Percentiles rank a stretch among this genome's conserved stretches.
Evolutionary conservation across 139 green algal genomes (phyloP).

Genomic region (Pedinophyceae sp.): DNA sequence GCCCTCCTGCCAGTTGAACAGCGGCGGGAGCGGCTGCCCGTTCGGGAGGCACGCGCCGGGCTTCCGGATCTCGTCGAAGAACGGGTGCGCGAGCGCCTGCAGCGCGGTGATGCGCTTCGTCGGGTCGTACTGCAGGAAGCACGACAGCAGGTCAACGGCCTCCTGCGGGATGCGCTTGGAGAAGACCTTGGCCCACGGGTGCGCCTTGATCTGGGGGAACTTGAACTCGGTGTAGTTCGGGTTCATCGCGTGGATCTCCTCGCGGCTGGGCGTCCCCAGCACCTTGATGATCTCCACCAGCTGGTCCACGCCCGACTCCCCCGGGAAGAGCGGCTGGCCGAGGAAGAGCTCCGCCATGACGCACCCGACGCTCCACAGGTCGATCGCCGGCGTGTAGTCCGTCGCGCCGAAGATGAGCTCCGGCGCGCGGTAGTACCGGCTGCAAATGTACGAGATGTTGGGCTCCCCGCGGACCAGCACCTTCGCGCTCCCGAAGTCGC

Average conservation of each 20-base stretch:
- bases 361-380: conserved; percentile 94
- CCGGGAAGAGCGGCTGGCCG: conserved; percentile 60
- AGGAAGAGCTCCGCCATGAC: conserved; percentile 97
- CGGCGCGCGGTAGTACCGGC: conserved; percentile 82
- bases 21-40: conserved; percentile 32
- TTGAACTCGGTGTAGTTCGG: conserved; percentile 99
- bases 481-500: conserved; percentile 98
- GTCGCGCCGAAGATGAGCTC: conserved; percentile 99
- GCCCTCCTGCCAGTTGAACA: conserved; percentile 80
- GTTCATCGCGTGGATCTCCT: conserved; percentile 98
- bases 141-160: conserved; percentile 71
- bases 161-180: conserved; percentile 76
- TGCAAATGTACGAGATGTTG: conserved; percentile 99
- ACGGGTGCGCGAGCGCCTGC: conserved; percentile 71
- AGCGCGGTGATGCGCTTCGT: conserved; percentile 47
- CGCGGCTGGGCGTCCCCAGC: conserved; percentile 67
- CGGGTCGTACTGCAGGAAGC: conserved; percentile 84
- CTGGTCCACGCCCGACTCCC: conserved; percentile 94
- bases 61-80: conserved; percentile 91
- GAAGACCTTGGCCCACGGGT: conserved; percentile 94
- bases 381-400: conserved; percentile 95
- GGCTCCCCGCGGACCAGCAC: conserved; percentile 76
- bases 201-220: conserved; percentile 92
- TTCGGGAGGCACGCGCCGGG: conserved; percentile 63
- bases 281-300: conserved; percentile 99